These are phyloP conservation scores for Guadua angustifolia DNA, from an alignment of 176 grass and related monocot species.

Conservation along the genomic window DNA sequence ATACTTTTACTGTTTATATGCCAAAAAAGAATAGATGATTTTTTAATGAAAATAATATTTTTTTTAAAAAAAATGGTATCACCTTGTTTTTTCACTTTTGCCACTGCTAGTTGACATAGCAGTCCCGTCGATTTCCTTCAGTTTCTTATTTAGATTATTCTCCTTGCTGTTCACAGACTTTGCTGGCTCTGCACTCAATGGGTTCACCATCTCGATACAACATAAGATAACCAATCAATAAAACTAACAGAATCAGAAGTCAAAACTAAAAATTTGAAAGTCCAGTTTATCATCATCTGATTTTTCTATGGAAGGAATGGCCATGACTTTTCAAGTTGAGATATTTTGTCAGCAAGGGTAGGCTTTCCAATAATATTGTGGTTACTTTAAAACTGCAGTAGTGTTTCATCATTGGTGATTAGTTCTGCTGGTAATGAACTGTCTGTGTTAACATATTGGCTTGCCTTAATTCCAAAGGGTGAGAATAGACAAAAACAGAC, in stretches of 20 bases:
- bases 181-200: too few relatives aligned
- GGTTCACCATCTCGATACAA: too few relatives aligned
- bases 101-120: conserved; percentile 53
- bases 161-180: too few relatives aligned
- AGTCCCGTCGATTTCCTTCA: conserved; percentile 61
- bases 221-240: too few relatives aligned
- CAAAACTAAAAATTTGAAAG: too few relatives aligned
- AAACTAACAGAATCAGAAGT: too few relatives aligned
- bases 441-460: background rate
- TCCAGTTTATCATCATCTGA: too few relatives aligned
- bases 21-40: background rate
- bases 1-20: too few relatives aligned
- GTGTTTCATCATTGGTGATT: background rate
- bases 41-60: background rate
- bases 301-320: too few relatives aligned
- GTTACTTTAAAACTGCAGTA: conserved; percentile 18
- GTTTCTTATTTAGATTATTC: too few relatives aligned
- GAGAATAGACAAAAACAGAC: background rate
- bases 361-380: background rate
- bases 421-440: conserved; percentile 8
- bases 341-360: too few relatives aligned
- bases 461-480: background rate
- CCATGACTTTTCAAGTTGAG: too few relatives aligned
- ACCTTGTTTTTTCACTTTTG: conserved; percentile 65
- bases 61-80: background rate